These are phyloP conservation scores for Chrysanthemum seticuspe DNA, from an alignment of 129 eudicot genomes.

Conservation along the genomic window DNA sequence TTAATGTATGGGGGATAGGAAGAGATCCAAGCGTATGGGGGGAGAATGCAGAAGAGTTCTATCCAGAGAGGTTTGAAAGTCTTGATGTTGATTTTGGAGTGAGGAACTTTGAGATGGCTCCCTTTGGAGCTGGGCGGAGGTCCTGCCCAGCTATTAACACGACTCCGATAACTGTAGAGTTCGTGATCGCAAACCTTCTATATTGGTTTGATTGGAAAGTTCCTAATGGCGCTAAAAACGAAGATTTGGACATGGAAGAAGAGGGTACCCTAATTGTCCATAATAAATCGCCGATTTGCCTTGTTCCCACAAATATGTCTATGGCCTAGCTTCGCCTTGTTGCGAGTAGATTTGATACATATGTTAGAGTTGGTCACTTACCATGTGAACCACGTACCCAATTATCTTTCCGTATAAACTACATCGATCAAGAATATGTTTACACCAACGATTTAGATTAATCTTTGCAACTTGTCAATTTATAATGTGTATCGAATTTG, in stretches of 20 bases:
- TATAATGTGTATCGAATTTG: too few relatives aligned
- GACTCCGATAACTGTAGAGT: constrained; percentile 5
- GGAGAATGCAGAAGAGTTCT: constrained; percentile 17
- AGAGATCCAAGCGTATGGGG: constrained; percentile 23
- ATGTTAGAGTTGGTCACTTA: too few relatives aligned
- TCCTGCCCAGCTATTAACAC: constrained; percentile 19
- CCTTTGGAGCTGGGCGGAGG: constrained; percentile 29
- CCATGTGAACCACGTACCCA: too few relatives aligned
- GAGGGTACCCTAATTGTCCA: constrained; percentile 17
- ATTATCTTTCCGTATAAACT: too few relatives aligned
- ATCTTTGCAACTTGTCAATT: too few relatives aligned
- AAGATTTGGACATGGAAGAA: constrained; percentile 26
- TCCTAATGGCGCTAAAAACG: not conserved
- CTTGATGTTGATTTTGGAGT: constrained; percentile 19
- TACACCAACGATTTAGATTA: too few relatives aligned
- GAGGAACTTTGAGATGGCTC: constrained; percentile 18
- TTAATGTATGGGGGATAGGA: constrained; percentile 32
- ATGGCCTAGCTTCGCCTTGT: too few relatives aligned
- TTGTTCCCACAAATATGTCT: constrained; percentile 15
- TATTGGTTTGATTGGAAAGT: constrained; percentile 35
- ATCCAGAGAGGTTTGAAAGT: constrained; percentile 30
- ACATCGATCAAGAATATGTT: too few relatives aligned
- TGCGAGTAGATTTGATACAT: too few relatives aligned
- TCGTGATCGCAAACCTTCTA: constrained; percentile 15
- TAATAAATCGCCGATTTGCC: constrained; percentile 25